Evolutionary conservation across 805 yeast species (phyloP).

Genomic region (Suhomyces sp.): DNA sequence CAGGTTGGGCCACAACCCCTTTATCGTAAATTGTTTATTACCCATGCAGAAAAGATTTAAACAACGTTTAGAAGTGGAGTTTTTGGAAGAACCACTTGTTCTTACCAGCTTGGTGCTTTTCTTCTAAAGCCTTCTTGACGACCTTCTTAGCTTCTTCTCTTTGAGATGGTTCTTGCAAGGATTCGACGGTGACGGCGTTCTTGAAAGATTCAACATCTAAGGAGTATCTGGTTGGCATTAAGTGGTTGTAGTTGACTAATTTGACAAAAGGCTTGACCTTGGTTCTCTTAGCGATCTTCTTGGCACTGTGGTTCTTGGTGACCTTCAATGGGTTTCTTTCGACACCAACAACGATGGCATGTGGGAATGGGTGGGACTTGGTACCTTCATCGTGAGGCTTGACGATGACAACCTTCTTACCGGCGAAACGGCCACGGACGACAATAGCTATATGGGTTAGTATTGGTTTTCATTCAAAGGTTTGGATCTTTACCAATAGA

Average conservation of each 20-base stretch:
- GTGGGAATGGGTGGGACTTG: constrained; percentile 98
- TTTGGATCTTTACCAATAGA: no score
- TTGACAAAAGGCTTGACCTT: constrained; percentile 99
- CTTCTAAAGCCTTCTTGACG: constrained; percentile 98
- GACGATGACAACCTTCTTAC: constrained; percentile 99
- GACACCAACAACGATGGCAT: constrained; percentile 98
- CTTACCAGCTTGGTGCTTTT: constrained; percentile 99
- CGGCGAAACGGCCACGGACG: constrained; percentile 99
- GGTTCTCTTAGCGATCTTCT: constrained; percentile 96
- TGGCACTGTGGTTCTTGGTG: constrained; percentile 90
- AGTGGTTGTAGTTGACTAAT: constrained; percentile 99
- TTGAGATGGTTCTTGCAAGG: constrained; percentile 96
- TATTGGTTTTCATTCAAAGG: no score
- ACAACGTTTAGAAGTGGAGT: constrained; percentile 69
- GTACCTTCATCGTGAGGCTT: constrained; percentile 98
- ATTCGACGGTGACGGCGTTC: constrained; percentile 85
- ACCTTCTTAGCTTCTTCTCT: constrained; percentile 98
- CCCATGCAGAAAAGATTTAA: constrained; percentile 28
- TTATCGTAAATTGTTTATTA: constrained; percentile 27
- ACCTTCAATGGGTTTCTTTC: constrained; percentile 98
- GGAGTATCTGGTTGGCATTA: constrained; percentile 99
- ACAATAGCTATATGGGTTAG: constrained; percentile 71
- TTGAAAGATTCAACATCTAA: constrained; percentile 96
- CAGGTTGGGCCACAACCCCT: constrained; percentile 1
- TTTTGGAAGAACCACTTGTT: constrained; percentile 99